Evolutionary conservation across 441 rosid species (phyloP).

Genomic region (Mallotus repandus): DNA sequence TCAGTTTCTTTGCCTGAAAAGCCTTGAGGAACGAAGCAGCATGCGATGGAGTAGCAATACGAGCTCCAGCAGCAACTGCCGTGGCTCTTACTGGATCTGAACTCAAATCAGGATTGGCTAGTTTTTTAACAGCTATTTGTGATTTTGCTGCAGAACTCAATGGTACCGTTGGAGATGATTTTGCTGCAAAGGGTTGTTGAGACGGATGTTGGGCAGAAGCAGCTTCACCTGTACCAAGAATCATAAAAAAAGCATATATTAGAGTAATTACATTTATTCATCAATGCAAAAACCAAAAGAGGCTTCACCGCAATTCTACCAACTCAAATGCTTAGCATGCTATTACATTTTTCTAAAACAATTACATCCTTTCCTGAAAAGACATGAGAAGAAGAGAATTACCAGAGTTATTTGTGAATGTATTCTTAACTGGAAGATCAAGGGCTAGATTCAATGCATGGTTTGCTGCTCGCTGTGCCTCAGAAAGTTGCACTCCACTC

Average conservation of each 20-base stretch:
- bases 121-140: constrained; percentile 42
- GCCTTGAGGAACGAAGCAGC: constrained; percentile 62
- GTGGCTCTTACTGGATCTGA: constrained; percentile 70
- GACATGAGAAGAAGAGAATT: constrained; percentile 22
- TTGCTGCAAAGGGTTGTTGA: constrained; percentile 34
- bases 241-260: background rate
- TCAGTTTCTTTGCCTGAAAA: constrained; percentile 65
- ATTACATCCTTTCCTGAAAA: background rate
- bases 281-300: background rate
- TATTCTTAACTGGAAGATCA: constrained; percentile 54
- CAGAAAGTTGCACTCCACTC: constrained; percentile 51
- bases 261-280: background rate
- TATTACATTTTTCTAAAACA: constrained; percentile 5
- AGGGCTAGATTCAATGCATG: constrained; percentile 79
- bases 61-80: constrained; percentile 89
- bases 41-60: constrained; percentile 60
- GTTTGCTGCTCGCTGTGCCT: constrained; percentile 74
- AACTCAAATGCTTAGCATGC: background rate
- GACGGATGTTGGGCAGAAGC: constrained; percentile 42
- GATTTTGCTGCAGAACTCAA: constrained; percentile 40
- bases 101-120: constrained; percentile 39
- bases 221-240: constrained; percentile 33
- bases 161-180: constrained; percentile 37
- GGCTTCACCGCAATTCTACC: constrained; percentile 1
- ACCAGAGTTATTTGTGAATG: constrained; percentile 40